Evolutionary conservation across 345 rosid genomes (phyloP).

Genomic region (Atalantia buxifolia): DNA sequence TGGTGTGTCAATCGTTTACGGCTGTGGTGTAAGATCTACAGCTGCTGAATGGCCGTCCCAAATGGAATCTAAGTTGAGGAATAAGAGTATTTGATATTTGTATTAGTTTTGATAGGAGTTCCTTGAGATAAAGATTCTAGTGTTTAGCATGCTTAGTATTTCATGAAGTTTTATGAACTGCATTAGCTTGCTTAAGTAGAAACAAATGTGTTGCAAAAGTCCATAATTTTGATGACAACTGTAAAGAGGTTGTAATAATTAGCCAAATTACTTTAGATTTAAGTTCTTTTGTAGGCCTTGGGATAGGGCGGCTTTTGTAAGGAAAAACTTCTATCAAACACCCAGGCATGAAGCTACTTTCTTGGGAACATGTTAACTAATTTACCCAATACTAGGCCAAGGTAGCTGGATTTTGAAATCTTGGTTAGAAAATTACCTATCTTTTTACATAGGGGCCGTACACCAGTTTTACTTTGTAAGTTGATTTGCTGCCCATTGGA

Average conservation of each 20-base stretch:
- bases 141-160: neutral
- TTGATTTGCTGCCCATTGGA: neutral
- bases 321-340: neutral
- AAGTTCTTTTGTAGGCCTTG: neutral
- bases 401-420: neutral
- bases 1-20: too few relatives aligned
- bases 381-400: neutral
- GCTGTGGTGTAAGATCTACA: too few relatives aligned
- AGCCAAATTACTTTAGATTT: neutral
- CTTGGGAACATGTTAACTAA: too few relatives aligned
- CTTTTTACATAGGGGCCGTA: neutral
- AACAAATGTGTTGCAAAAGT: neutral
- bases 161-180: neutral
- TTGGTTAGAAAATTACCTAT: neutral
- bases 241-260: neutral
- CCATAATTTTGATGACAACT: neutral
- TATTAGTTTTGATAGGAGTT: neutral
- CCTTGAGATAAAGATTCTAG: neutral
- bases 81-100: neutral
- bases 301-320: neutral
- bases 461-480: neutral
- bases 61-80: too few relatives aligned
- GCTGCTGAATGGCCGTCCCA: too few relatives aligned
- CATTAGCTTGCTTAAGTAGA: neutral
- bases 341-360: too few relatives aligned